Conservation (phyloP, 805 yeast genomes). For the Pichia paraexigua region DNA sequence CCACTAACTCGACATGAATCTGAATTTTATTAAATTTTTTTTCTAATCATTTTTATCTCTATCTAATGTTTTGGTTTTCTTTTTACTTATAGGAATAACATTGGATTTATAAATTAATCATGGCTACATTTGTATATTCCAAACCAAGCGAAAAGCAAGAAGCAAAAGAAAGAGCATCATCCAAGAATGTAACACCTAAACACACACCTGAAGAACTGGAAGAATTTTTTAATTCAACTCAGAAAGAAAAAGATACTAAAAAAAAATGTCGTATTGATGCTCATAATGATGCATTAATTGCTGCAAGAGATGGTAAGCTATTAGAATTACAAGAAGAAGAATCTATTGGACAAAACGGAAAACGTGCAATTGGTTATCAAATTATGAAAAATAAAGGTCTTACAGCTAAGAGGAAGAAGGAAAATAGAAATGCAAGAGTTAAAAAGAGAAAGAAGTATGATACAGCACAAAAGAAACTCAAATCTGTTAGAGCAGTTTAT, state of each 20-base stretch:
- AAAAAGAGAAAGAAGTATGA: constrained; percentile 98
- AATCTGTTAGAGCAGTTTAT: constrained; percentile 86
- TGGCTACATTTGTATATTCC: background rate
- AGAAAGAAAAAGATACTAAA: constrained; percentile 32
- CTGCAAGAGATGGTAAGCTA: constrained; percentile 78
- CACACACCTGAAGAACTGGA: constrained; percentile 5
- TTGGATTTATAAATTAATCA: background rate
- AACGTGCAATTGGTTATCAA: constrained; percentile 92
- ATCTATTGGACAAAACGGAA: constrained; percentile 67
- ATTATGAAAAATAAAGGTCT: constrained; percentile 94
- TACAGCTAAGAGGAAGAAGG: constrained; percentile 89
- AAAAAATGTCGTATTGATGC: constrained; percentile 51
- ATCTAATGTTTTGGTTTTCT: background rate
- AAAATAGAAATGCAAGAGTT: constrained; percentile 90
- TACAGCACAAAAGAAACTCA: constrained; percentile 86
- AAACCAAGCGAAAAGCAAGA: background rate
- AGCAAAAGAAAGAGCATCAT: background rate
- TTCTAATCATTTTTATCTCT: too few relatives aligned
- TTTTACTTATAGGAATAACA: background rate
- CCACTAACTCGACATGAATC: background rate
- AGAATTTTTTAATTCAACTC: constrained; percentile 5
- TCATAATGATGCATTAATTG: constrained; percentile 63
- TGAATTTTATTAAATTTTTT: too few relatives aligned
- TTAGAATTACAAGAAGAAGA: constrained; percentile 51
- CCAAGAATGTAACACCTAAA: background rate